A percentile compares a stretch with the other conserved stretches of the same genome.
Evolutionary conservation across 148 eudicot genomes (phyloP).

Genomic region (Rhododendron molle): DNA sequence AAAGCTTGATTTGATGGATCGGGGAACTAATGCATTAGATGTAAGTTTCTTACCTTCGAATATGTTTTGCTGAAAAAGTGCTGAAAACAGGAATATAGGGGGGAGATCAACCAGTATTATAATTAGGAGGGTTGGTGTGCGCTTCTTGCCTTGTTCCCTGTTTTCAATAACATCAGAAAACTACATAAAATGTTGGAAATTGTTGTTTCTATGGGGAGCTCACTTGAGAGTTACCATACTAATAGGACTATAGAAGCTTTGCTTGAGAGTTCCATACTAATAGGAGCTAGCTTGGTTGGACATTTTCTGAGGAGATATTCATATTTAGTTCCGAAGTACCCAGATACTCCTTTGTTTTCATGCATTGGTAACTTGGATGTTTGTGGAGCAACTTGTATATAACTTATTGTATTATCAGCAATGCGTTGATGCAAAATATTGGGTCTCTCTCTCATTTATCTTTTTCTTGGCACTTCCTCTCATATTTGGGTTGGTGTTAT

Average conservation of each 20-base stretch:
- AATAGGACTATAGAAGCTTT: not conserved
- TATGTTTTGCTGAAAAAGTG: not conserved
- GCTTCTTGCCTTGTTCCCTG: not conserved
- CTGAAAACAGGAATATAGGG: not conserved
- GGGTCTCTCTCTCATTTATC: not conserved
- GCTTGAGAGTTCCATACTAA: not conserved
- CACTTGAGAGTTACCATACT: not conserved
- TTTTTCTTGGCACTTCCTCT: not conserved
- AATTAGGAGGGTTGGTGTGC: not conserved
- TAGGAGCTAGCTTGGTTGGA: too few relatives aligned
- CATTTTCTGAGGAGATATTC: not conserved
- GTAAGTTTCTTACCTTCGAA: constrained; percentile 18
- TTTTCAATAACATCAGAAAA: not conserved
- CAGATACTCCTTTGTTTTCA: not conserved
- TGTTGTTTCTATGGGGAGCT: not conserved
- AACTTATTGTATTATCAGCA: not conserved
- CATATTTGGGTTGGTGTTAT: constrained; percentile 1
- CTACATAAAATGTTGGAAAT: not conserved
- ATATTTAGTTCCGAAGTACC: not conserved
- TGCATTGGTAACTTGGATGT: not conserved
- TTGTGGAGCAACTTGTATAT: not conserved
- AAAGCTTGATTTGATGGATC: constrained; percentile 71
- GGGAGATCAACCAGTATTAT: not conserved
- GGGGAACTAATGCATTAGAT: constrained; percentile 66
- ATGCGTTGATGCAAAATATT: not conserved